Percentiles rank a stretch among this genome's conserved stretches.
Conservation (phyloP, 257 asterid species). For the Sherardia arvensis region DNA sequence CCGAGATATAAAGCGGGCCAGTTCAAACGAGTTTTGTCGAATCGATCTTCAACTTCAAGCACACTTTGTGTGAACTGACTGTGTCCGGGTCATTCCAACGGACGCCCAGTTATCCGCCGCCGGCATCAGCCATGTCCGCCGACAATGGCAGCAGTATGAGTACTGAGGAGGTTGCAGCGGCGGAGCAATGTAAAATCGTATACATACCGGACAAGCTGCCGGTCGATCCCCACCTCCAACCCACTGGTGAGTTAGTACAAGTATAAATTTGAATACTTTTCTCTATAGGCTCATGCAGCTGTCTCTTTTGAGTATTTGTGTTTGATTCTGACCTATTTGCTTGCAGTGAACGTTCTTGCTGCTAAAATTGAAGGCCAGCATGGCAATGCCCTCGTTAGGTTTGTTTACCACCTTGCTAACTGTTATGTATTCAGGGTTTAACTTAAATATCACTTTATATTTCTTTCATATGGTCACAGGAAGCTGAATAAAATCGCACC, state of each 20-base stretch:
- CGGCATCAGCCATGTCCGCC: background rate
- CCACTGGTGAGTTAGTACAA: slow-evolving; percentile 42
- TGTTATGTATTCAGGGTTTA: background rate
- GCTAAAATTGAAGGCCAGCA: slow-evolving; percentile 63
- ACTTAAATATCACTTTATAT: background rate
- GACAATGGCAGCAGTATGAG: background rate
- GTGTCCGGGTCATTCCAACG: too few relatives aligned
- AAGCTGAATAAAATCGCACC: slow-evolving; percentile 71
- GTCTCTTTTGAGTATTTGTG: background rate
- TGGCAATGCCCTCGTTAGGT: slow-evolving; percentile 67
- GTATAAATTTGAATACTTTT: background rate
- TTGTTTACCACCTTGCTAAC: slow-evolving; percentile 7
- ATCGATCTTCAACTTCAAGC: too few relatives aligned
- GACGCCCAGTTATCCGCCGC: too few relatives aligned
- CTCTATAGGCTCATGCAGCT: background rate
- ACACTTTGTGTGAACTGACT: too few relatives aligned
- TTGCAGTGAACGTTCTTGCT: slow-evolving; percentile 45
- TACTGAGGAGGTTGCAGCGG: background rate
- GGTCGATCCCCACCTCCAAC: slow-evolving; percentile 54
- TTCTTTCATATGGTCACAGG: slow-evolving; percentile 24
- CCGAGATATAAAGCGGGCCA: too few relatives aligned
- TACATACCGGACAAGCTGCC: slow-evolving; percentile 62
- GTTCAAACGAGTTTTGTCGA: too few relatives aligned
- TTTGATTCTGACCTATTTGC: background rate
- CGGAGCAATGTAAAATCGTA: slow-evolving; percentile 38